Conservation (phyloP, 2,329 filamentous ascomycete species). For the Beauveria sp. region DNA sequence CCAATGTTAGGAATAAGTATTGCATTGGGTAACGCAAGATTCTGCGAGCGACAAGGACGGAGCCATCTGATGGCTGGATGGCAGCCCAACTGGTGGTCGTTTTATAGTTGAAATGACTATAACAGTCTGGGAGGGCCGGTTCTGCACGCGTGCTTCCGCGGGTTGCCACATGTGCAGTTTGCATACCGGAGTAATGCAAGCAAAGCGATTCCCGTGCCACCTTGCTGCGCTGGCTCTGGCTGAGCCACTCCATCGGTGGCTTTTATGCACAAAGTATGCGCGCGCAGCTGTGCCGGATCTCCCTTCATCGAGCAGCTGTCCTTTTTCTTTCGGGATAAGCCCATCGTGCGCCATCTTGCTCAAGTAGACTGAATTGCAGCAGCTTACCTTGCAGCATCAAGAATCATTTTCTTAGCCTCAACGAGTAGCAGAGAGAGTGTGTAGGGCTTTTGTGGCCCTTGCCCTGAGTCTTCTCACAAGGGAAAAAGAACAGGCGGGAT, state of each 20-base stretch:
- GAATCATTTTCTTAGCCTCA: background rate
- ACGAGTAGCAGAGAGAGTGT: background rate
- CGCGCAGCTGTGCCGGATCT: slow-evolving; percentile 6
- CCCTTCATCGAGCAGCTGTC: slow-evolving; percentile 7
- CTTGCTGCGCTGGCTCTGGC: background rate
- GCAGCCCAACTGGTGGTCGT: background rate
- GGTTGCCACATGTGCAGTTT: slow-evolving; percentile 11
- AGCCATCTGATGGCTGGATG: background rate
- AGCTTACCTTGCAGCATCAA: background rate
- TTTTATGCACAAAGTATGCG: slow-evolving; percentile 5
- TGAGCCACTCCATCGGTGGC: slow-evolving; percentile 8
- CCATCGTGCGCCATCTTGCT: slow-evolving; percentile 2
- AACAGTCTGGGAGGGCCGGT: background rate
- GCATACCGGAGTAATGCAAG: slow-evolving; percentile 10
- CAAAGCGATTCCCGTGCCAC: slow-evolving; percentile 5
- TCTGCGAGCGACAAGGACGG: background rate
- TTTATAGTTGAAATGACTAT: background rate
- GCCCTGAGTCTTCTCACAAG: background rate
- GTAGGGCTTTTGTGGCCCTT: background rate
- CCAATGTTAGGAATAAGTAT: background rate
- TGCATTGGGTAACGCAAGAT: background rate
- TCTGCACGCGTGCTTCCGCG: slow-evolving; percentile 10
- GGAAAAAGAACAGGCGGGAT: background rate
- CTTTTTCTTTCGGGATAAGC: background rate
- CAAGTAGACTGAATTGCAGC: background rate